Conservation (phyloP, 371 early-diverging fungal genomes). For the Rhizopus stolonifer region DNA sequence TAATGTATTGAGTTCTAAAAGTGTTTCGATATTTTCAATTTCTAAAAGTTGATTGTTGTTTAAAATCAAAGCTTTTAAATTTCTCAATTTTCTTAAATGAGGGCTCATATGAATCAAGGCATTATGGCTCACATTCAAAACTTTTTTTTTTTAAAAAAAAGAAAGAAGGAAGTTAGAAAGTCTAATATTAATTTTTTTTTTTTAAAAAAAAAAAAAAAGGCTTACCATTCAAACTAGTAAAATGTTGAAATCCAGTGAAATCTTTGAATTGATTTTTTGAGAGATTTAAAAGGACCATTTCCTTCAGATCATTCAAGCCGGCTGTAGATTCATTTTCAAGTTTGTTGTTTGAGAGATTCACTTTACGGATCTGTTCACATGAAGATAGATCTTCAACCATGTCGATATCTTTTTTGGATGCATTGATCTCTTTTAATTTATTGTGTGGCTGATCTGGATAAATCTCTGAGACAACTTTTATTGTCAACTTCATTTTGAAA, state of each 20-base stretch:
- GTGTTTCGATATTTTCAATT: slow-evolving; percentile 62
- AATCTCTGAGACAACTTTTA: slow-evolving; percentile 36
- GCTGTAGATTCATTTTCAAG: slow-evolving; percentile 52
- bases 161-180: slow-evolving; percentile 1
- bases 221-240: slow-evolving; percentile 65
- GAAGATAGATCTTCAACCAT: slow-evolving; percentile 69
- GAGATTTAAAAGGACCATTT: slow-evolving; percentile 69
- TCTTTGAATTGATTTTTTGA: slow-evolving; percentile 62
- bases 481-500: slow-evolving; percentile 57
- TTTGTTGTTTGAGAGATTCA: slow-evolving; percentile 69
- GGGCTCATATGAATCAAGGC: slow-evolving; percentile 61
- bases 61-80: slow-evolving; percentile 81
- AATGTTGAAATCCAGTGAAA: slow-evolving; percentile 59
- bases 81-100: slow-evolving; percentile 53
- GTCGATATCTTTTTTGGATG: slow-evolving; percentile 58
- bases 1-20: slow-evolving; percentile 70
- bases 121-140: slow-evolving; percentile 78
- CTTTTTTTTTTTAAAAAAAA: slow-evolving; percentile 30
- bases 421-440: slow-evolving; percentile 51
- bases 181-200: not conserved
- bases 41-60: slow-evolving; percentile 71
- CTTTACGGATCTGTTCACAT: slow-evolving; percentile 65
- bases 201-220: too few species aligned
- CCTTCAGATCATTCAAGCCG: slow-evolving; percentile 53
- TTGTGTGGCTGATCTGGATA: slow-evolving; percentile 35